Evolutionary conservation across 169 alveolate species (phyloP).

Genomic region (Perkinsus chesapeaki): DNA sequence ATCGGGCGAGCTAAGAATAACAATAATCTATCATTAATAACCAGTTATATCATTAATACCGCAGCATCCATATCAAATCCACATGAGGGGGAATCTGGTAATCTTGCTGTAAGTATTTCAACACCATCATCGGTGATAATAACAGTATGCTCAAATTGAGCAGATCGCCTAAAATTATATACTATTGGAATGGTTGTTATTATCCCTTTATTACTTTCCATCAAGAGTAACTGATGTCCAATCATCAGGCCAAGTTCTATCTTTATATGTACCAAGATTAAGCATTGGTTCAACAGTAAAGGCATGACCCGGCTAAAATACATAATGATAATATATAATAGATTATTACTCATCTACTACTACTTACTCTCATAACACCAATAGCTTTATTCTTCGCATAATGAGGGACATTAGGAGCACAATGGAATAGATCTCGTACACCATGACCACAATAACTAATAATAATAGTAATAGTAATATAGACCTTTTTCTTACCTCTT

Average conservation of each 20-base stretch:
- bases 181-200: background rate
- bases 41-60: background rate
- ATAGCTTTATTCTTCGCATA: constrained; percentile 95
- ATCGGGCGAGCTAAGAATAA: background rate
- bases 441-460: constrained; percentile 92
- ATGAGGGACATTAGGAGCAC: constrained; percentile 94
- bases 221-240: constrained; percentile 96
- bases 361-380: constrained; percentile 56
- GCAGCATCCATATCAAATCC: constrained; percentile 1
- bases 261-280: constrained; percentile 86
- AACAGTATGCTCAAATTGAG: constrained; percentile 97
- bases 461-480: background rate
- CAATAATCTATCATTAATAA: background rate
- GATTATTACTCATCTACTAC: background rate
- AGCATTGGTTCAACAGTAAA: constrained; percentile 99
- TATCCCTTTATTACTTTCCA: constrained; percentile 32
- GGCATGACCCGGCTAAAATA: constrained; percentile 79
- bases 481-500: too few species aligned
- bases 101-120: constrained; percentile 87
- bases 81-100: constrained; percentile 73
- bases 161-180: constrained; percentile 62
- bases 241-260: constrained; percentile 93
- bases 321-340: background rate
- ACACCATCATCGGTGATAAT: constrained; percentile 86
- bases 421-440: constrained; percentile 92